Evolutionary conservation across 1,284 basidiomycete genomes (phyloP), one percentile per base, ranked within the genome.

Genomic region (Vanrija sp.): DNA sequence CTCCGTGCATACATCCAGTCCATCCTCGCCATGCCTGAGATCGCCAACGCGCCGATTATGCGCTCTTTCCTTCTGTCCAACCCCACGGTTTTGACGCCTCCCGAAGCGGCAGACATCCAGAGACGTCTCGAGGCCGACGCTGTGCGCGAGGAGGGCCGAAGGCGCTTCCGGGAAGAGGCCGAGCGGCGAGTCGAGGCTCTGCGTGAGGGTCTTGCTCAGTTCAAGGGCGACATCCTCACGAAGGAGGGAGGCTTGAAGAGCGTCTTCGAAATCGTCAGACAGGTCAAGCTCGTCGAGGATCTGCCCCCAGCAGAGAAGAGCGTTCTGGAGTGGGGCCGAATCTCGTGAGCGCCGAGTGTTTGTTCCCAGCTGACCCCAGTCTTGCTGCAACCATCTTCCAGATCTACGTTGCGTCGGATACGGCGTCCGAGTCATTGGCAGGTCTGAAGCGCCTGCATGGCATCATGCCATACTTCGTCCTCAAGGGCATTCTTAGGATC

Each of bases 391-490:
- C 95, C 3, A 86, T 98, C 49, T 99, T 98, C 74, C 91, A 95
- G 65, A 85, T 91, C 46, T 95, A 94, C 66, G 85, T 97, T 38
- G 95, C 95, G 1, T 85, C 91, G 15, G 95, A 99, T 75, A 88
- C 86, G 55, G 89, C 93, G 10, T 95, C 93, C 4, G 89, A 96
- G 65, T 88, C 86, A 12, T 88, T 98, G 63, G 82, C 89, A 1
- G 83, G 85, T 60, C 78, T 99, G 61, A 98, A 98, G 78, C 84
- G 94, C 43, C 84, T 97, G 52, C 96, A 99, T 71, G 91, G 91
- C 1, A 79, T 97, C 56, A 97, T 98, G 91, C 95, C 95, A 3
- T 99, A 99, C 77, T 92, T 98, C 70, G 86, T 98, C 80, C 83
- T 98, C 58, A 95, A 93, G 73, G 83, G 90, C 6, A 88, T 93